A percentile compares a stretch with the other conserved stretches of the same genome.
These are phyloP conservation scores for Solanum commersonii DNA, from an alignment of 257 asterid species.

Conservation along the genomic window DNA sequence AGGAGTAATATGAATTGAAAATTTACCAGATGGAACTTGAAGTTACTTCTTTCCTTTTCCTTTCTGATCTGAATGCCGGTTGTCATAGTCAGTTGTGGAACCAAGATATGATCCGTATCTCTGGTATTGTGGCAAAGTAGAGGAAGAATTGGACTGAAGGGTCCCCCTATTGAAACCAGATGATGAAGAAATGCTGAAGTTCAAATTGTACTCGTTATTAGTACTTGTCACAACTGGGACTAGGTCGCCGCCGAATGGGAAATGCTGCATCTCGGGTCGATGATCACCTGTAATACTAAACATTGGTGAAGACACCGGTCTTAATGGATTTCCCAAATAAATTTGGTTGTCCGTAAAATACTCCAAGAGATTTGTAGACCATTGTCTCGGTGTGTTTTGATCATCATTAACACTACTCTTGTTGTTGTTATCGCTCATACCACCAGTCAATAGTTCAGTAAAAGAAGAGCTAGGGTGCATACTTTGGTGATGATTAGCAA, in stretches of 20 bases:
- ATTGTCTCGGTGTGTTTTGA: conserved; percentile 11
- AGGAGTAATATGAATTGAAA: not conserved
- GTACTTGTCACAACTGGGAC: conserved; percentile 9
- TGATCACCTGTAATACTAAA: conserved; percentile 24
- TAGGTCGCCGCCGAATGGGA: conserved; percentile 35
- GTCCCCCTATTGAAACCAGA: conserved; percentile 41
- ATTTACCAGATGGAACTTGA: conserved; percentile 20
- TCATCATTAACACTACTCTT: not conserved
- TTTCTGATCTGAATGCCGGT: conserved; percentile 20
- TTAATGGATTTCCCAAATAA: conserved; percentile 12
- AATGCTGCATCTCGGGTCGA: conserved; percentile 38
- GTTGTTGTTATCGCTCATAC: conserved; percentile 10
- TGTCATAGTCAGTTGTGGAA: conserved; percentile 25
- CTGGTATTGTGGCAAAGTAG: conserved; percentile 34
- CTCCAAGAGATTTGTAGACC: conserved; percentile 35
- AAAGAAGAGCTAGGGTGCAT: conserved; percentile 41
- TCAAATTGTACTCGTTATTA: conserved; percentile 27
- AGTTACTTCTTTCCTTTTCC: conserved; percentile 50
- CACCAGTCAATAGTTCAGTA: conserved; percentile 42
- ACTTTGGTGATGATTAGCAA: conserved; percentile 16
- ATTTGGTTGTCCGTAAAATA: conserved; percentile 21
- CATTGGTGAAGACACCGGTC: conserved; percentile 21
- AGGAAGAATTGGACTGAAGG: conserved; percentile 84
- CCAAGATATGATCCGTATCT: conserved; percentile 46
- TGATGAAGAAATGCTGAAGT: conserved; percentile 33